These are phyloP conservation scores for Daphne laureola DNA, from an alignment of 441 rosid species.

Conservation along the genomic window DNA sequence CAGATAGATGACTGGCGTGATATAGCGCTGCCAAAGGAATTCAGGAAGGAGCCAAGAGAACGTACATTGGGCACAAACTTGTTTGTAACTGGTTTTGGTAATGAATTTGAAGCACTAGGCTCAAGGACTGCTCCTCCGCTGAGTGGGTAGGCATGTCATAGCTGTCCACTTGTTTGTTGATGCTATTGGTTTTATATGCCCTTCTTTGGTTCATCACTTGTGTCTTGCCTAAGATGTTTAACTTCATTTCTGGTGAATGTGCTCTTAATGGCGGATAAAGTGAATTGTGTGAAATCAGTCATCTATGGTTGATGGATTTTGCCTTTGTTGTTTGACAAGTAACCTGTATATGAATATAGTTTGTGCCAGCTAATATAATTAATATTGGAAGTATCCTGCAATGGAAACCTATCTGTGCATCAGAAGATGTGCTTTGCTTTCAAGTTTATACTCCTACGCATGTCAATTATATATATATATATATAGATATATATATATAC, in stretches of 20 bases:
- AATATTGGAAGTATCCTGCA: no score
- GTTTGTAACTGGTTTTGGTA: slow-evolving; percentile 71
- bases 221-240: neutral
- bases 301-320: no score
- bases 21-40: slow-evolving; percentile 61
- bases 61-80: slow-evolving; percentile 68
- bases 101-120: slow-evolving; percentile 53
- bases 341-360: no score
- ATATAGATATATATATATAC: no score
- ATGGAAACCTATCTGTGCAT: no score
- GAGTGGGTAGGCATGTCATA: slow-evolving; percentile 37
- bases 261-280: neutral
- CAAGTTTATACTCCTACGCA: neutral
- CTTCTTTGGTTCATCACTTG: no score
- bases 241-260: neutral
- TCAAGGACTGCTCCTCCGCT: slow-evolving; percentile 25
- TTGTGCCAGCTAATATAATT: no score
- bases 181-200: neutral
- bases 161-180: neutral
- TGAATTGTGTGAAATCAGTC: no score
- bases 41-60: slow-evolving; percentile 17
- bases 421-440: no score
- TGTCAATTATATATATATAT: neutral
- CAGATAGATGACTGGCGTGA: slow-evolving; percentile 99
- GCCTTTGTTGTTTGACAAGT: no score